Percentiles rank a stretch among this genome's conserved stretches.
Evolutionary conservation across 2,329 filamentous ascomycete species (phyloP).

Genomic region (Aspergillus pseudotamarii): DNA sequence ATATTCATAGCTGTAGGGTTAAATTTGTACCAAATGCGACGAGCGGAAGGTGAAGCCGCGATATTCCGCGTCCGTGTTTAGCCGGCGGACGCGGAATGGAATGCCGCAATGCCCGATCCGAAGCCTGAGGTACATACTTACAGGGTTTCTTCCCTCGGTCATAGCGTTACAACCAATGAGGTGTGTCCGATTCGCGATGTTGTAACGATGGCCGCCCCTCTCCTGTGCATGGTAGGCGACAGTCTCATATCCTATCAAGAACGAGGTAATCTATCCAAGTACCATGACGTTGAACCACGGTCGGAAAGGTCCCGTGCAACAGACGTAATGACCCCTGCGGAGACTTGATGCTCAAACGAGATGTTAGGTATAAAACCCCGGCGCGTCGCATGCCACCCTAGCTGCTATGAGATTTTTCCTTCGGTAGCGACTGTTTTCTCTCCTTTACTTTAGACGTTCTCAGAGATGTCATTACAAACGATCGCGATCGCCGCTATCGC

Average conservation of each 20-base stretch:
- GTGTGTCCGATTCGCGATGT: background rate
- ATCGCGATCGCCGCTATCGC: conserved; percentile 37
- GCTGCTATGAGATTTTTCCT: background rate
- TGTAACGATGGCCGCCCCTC: background rate
- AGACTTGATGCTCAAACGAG: background rate
- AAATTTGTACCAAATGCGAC: no score
- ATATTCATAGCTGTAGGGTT: background rate
- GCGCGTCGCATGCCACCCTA: background rate
- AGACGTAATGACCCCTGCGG: background rate
- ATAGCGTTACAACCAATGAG: background rate
- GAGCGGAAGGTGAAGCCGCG: conserved; percentile 5
- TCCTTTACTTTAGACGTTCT: background rate
- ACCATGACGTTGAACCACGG: background rate
- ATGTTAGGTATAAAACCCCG: conserved; percentile 1
- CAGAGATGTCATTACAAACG: conserved; percentile 35
- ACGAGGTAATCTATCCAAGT: background rate
- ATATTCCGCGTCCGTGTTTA: conserved; percentile 6
- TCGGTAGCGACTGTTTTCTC: background rate
- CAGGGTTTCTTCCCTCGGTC: background rate
- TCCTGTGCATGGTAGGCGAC: background rate
- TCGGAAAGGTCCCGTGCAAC: conserved; percentile 21
- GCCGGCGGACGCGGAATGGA: conserved; percentile 12
- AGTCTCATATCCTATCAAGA: background rate
- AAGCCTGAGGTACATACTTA: background rate
- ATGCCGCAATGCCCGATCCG: background rate